A percentile compares a stretch with the other conserved stretches of the same genome.
Evolutionary conservation across 139 green algal genomes (phyloP).

Genomic region (Edaphochlamys debaryana): DNA sequence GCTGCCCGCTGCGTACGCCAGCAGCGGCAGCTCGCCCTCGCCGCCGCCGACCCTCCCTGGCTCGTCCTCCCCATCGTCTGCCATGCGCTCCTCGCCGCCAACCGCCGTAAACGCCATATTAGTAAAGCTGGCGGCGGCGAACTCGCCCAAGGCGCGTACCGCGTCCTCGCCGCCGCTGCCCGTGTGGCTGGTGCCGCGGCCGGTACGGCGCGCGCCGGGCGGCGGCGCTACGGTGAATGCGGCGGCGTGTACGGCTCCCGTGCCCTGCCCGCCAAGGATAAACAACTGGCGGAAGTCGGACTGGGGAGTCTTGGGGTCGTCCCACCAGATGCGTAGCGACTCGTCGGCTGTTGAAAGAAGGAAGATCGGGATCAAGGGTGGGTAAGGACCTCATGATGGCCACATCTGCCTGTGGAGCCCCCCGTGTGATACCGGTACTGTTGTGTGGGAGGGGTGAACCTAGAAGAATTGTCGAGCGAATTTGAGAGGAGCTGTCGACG

Average conservation of each 20-base stretch:
- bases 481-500: too few species aligned
- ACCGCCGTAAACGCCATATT: not conserved
- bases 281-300: slow-evolving; percentile 42
- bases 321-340: slow-evolving; percentile 33
- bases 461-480: not conserved
- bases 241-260: slow-evolving; percentile 13
- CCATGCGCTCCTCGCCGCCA: not conserved
- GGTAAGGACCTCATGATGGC: too few species aligned
- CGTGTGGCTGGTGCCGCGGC: not conserved
- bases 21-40: not conserved
- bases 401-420: too few species aligned
- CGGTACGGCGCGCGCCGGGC: not conserved
- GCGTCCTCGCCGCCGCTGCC: not conserved
- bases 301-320: slow-evolving; percentile 42
- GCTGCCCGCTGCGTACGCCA: slow-evolving; percentile 18
- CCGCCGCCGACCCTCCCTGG: not conserved
- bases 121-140: not conserved
- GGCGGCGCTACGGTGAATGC: slow-evolving; percentile 9
- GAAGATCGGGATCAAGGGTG: not conserved
- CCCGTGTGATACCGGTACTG: too few species aligned
- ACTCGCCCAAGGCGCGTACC: not conserved
- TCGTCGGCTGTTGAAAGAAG: not conserved
- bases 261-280: slow-evolving; percentile 29
- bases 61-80: not conserved
- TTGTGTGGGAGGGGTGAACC: not conserved